Base-by-base conservation (phyloP, 148 eudicot species). In the Tetragonia tetragonoides region DNA sequence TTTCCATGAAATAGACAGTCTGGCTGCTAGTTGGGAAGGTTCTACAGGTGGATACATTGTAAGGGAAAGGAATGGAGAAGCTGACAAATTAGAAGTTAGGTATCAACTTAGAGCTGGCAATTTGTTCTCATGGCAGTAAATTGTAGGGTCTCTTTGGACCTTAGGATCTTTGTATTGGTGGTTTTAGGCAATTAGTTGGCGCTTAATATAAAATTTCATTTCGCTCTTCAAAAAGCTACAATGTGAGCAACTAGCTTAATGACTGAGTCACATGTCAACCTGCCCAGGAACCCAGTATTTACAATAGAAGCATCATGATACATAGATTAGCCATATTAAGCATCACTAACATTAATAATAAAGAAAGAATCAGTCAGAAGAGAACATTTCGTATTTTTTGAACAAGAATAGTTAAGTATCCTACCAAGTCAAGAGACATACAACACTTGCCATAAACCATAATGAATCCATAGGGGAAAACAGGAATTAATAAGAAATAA, bases 221-320 rank as follows among this genome's bases (percentile, higher is more conserved):
- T 28, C 34, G 34, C 34, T 0, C 1, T 28, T 28, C 34, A 28
- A 28, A 28, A 28, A 68, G 72, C 44, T 21, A 42, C 18, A 57
- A 73, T 9, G 24, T 34, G 42, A 64, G n/a, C 47, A 14, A 60
- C 10, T 44, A 42, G 47, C 37, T 78, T 1, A 69, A 34, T 39
- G 46, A 28, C 39, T 53, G 40, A 76, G 10, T 81, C 41, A 60
- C 76, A 53, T 12, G 57, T 70, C 65, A 80, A 62, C 0, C 15
- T 17, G 39, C 39, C 42, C 11, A 40, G 15, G 41, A 70, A 47
- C 23, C 16, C 24, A 12, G 46, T 34, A 4, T 5, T 53, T 3
- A 5, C 59, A 75, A 11, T 59, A 49, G 14, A 15, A 23, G 10
- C 34, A 40, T 64, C 9, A 53, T 23, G 1, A 66, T 54, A 38